These are phyloP conservation scores for Zoysia pacifica DNA, from an alignment of 176 grass and related monocot species.

Conservation along the genomic window DNA sequence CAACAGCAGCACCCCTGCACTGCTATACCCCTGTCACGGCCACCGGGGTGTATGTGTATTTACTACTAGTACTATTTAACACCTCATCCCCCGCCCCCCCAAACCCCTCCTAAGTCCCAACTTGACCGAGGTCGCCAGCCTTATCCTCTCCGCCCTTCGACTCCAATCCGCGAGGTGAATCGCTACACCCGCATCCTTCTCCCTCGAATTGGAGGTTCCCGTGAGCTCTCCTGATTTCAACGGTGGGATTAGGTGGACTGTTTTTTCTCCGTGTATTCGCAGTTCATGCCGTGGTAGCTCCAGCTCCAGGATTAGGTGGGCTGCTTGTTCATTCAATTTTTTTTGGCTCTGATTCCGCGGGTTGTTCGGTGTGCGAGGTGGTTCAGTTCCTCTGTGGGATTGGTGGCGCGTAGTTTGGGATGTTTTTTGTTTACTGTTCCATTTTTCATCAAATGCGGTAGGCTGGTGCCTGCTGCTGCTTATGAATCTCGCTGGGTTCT, in stretches of 20 bases:
- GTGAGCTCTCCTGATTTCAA: background rate
- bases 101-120: background rate
- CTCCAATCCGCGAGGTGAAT: slow-evolving; percentile 29
- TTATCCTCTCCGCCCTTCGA: slow-evolving; percentile 52
- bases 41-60: too few relatives aligned
- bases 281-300: background rate
- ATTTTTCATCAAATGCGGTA: slow-evolving; percentile 4
- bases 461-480: background rate
- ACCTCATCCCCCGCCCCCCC: slow-evolving; percentile 33
- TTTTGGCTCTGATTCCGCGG: background rate
- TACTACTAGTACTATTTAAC: too few relatives aligned
- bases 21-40: slow-evolving; percentile 27
- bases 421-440: too few relatives aligned
- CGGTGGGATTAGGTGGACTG: background rate
- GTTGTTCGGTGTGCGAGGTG: background rate
- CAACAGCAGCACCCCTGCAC: background rate
- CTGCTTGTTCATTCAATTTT: background rate
- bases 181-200: background rate
- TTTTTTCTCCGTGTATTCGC: background rate
- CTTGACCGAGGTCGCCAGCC: slow-evolving; percentile 43
- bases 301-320: background rate
- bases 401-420: background rate
- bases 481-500: background rate
- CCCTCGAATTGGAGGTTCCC: background rate
- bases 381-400: background rate